Percentiles rank a stretch among this genome's conserved stretches.
Conservation (phyloP, 768 basidiomycete species). For the Rhizopogon roseolus region DNA sequence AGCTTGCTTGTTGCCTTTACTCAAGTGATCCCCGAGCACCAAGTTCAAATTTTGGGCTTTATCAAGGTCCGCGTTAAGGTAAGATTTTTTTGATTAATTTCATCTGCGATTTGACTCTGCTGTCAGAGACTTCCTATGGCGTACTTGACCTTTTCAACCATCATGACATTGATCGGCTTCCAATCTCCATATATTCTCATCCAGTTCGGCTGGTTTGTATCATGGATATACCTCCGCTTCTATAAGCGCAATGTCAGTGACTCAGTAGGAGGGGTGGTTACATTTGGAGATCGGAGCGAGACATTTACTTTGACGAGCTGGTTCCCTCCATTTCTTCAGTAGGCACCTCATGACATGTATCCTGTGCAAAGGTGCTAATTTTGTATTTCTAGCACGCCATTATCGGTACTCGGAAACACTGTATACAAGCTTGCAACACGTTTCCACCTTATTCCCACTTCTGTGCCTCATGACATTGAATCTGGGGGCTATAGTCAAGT, state of each 20-base stretch:
- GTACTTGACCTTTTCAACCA: constrained; percentile 85
- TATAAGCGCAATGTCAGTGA: constrained; percentile 85
- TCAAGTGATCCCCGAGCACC: constrained; percentile 96
- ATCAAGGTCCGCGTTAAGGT: constrained; percentile 90
- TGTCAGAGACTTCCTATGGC: constrained; percentile 89
- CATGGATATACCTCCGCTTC: constrained; percentile 94
- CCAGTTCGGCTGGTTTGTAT: constrained; percentile 98
- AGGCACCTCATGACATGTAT: constrained; percentile 28
- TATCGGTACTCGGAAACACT: constrained; percentile 61
- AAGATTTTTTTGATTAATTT: background rate
- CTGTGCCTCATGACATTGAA: constrained; percentile 58
- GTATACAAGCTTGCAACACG: constrained; percentile 63
- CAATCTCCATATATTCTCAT: constrained; percentile 91
- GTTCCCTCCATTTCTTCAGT: constrained; percentile 98
- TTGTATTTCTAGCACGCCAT: constrained; percentile 50
- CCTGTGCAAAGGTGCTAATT: background rate
- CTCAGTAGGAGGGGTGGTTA: constrained; percentile 52
- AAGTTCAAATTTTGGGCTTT: constrained; percentile 87
- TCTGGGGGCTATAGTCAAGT: constrained; percentile 65
- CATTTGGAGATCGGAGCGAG: constrained; percentile 92
- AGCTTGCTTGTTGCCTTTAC: constrained; percentile 94
- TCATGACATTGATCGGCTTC: constrained; percentile 77
- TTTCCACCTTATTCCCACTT: constrained; percentile 70
- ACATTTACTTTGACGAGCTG: constrained; percentile 93
- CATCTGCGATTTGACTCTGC: constrained; percentile 3